phyloP scores from a whole-genome alignment of 768 basidiomycete species.

The Rhizopogon sp. region DNA sequence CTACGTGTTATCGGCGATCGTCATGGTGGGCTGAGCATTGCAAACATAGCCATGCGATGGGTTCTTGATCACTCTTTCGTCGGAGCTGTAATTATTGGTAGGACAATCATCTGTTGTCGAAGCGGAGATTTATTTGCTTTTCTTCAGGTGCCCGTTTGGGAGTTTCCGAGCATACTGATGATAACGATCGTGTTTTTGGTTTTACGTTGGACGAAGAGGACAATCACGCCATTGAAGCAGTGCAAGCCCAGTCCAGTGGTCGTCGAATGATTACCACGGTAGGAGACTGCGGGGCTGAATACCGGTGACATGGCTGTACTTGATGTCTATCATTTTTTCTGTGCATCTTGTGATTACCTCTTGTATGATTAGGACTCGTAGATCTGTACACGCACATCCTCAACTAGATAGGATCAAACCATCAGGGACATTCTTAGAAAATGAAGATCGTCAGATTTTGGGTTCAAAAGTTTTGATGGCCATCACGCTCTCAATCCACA shows the following conservation, averaged over 20 bases:
- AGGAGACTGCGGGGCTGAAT: constrained; percentile 84
- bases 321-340: background rate
- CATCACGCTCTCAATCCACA: no score
- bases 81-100: constrained; percentile 77
- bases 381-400: background rate
- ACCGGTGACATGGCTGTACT: constrained; percentile 40
- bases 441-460: background rate
- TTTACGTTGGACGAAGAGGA: constrained; percentile 56
- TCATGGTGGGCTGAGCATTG: constrained; percentile 60
- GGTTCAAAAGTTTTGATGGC: background rate
- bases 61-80: constrained; percentile 74
- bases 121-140: constrained; percentile 2
- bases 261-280: constrained; percentile 58
- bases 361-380: background rate
- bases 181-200: constrained; percentile 60
- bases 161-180: constrained; percentile 65
- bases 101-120: constrained; percentile 4
- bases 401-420: background rate
- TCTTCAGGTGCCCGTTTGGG: constrained; percentile 64
- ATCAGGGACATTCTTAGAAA: background rate
- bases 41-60: constrained; percentile 81
- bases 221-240: constrained; percentile 53
- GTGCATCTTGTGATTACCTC: constrained; percentile 1
- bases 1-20: constrained; percentile 63
- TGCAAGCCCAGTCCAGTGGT: constrained; percentile 59